A percentile compares a stretch with the other conserved stretches of the same genome.
phyloP scores from a whole-genome alignment of 2,329 filamentous ascomycete genomes.

The Zymoseptoria pseudotritici region DNA sequence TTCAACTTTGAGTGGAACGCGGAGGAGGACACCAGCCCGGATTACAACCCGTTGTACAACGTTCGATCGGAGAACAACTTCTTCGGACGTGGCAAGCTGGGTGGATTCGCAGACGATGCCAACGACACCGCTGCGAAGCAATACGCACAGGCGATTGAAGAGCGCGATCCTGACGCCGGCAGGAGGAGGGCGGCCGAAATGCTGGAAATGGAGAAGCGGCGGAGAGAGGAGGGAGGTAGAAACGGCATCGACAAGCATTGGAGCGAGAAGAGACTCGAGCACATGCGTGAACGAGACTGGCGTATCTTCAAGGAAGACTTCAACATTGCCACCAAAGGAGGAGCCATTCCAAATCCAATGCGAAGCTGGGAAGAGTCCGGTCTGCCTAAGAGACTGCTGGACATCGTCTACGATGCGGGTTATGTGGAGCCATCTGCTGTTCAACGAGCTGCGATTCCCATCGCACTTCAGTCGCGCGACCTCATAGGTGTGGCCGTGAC shows the following conservation, averaged over 20 bases:
- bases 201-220: constrained; percentile 74
- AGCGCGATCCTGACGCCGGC: constrained; percentile 69
- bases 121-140: constrained; percentile 44
- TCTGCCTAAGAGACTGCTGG: constrained; percentile 67
- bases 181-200: constrained; percentile 68
- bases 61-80: constrained; percentile 59
- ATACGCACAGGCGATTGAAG: constrained; percentile 62
- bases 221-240: constrained; percentile 62
- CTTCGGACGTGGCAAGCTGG: constrained; percentile 60
- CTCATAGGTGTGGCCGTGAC: constrained; percentile 98
- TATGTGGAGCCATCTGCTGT: constrained; percentile 90
- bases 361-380: constrained; percentile 83
- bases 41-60: constrained; percentile 76
- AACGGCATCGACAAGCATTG: constrained; percentile 85
- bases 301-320: constrained; percentile 99
- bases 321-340: constrained; percentile 90
- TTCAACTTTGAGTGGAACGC: constrained; percentile 99
- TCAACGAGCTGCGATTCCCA: constrained; percentile 89
- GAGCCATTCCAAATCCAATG: constrained; percentile 90
- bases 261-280: constrained; percentile 83
- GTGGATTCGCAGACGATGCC: constrained; percentile 57
- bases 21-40: constrained; percentile 82
- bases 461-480: constrained; percentile 84
- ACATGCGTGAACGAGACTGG: constrained; percentile 98
- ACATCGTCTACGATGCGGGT: constrained; percentile 75